Conservation (phyloP, 371 early-diverging fungal genomes). For the Zancudomyces culisetae region DNA sequence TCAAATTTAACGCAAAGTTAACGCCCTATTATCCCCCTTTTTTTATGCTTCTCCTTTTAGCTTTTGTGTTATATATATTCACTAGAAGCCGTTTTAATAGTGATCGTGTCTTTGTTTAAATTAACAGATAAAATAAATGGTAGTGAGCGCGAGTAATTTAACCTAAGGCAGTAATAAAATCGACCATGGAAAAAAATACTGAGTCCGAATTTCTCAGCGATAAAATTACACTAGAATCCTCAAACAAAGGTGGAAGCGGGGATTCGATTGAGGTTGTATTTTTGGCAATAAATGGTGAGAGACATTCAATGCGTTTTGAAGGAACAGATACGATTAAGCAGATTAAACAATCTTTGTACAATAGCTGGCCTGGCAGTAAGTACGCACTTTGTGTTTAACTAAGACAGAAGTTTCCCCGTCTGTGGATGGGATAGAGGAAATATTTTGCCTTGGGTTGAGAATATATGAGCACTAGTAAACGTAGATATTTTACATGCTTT, state of each 20-base stretch:
- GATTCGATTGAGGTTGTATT: not conserved
- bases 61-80: no score
- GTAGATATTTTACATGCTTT: not conserved
- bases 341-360: not conserved
- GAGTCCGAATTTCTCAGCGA: not conserved
- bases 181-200: not conserved
- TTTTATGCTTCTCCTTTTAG: no score
- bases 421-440: not conserved
- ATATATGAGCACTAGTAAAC: not conserved
- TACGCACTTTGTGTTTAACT: not conserved
- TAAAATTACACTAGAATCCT: not conserved
- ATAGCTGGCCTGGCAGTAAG: not conserved
- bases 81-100: no score
- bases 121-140: not conserved
- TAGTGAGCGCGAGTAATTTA: not conserved
- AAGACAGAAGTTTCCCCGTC: not conserved
- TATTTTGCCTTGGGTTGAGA: not conserved
- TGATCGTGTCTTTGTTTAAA: no score
- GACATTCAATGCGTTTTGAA: not conserved
- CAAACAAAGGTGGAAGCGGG: not conserved
- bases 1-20: no score
- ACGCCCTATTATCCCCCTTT: no score
- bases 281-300: not conserved
- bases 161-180: not conserved
- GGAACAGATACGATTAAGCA: not conserved